These are phyloP conservation scores for Corchorus olitorius DNA, from an alignment of 345 rosid genomes.

Conservation along the genomic window DNA sequence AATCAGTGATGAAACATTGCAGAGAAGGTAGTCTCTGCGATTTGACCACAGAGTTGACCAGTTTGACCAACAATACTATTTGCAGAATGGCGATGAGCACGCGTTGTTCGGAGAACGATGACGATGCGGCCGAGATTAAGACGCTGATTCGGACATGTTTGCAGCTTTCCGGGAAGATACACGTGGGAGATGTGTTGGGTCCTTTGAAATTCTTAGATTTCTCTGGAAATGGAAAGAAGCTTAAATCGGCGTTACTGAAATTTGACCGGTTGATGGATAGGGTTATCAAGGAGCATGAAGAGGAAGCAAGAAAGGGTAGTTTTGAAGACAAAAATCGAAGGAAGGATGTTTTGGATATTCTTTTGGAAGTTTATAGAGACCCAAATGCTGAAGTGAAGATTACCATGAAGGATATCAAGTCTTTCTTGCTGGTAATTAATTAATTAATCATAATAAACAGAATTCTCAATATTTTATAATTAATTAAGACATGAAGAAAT, in stretches of 20 bases:
- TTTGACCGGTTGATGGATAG: slow-evolving; percentile 54
- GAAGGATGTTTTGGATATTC: slow-evolving; percentile 47
- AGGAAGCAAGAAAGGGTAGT: slow-evolving; percentile 22
- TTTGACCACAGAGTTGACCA: slow-evolving; percentile 35
- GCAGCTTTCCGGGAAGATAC: slow-evolving; percentile 55
- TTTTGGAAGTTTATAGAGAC: slow-evolving; percentile 44
- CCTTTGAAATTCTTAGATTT: slow-evolving; percentile 58
- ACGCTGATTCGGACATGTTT: slow-evolving; percentile 40
- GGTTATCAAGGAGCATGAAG: slow-evolving; percentile 61
- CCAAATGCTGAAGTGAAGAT: slow-evolving; percentile 52
- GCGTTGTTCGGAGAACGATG: slow-evolving; percentile 48
- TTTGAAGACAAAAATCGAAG: slow-evolving; percentile 10
- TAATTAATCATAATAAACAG: too few relatives aligned
- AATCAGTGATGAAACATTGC: slow-evolving; percentile 44
- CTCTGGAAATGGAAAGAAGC: slow-evolving; percentile 58
- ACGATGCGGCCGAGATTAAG: slow-evolving; percentile 50
- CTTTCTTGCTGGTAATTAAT: slow-evolving; percentile 52
- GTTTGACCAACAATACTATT: slow-evolving; percentile 51
- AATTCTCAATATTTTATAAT: too few relatives aligned
- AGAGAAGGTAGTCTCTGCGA: slow-evolving; percentile 41
- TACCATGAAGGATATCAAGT: slow-evolving; percentile 60
- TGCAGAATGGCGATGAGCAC: slow-evolving; percentile 74
- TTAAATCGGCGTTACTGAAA: slow-evolving; percentile 41
- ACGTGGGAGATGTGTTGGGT: slow-evolving; percentile 65
- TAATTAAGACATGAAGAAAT: too few relatives aligned